Evolutionary conservation across 768 basidiomycete genomes (phyloP).

Genomic region (Phlebiopsis flavidoalba): DNA sequence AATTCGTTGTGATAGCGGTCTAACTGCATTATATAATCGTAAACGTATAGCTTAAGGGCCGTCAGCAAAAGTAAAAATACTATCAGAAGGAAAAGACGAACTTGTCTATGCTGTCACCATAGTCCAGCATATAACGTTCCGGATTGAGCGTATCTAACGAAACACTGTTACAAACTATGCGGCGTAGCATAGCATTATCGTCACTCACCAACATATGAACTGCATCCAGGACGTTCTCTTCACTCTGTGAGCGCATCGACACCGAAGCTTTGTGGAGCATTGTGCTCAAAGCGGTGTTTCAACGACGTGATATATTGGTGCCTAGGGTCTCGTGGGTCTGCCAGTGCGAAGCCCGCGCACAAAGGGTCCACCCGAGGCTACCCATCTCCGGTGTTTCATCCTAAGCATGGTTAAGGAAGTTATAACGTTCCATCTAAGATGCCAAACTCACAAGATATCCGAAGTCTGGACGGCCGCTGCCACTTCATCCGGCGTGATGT

Average conservation of each 20-base stretch:
- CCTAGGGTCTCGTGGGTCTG: constrained; percentile 58
- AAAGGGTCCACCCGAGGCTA: constrained; percentile 57
- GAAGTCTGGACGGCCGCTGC: constrained; percentile 40
- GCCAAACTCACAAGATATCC: constrained; percentile 60
- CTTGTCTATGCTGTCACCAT: constrained; percentile 66
- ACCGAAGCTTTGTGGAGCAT: constrained; percentile 70
- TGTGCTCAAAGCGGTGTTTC: constrained; percentile 56
- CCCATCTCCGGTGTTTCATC: constrained; percentile 75
- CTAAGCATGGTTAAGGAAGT: constrained; percentile 29
- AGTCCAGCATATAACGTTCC: constrained; percentile 70
- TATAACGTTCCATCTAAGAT: not conserved
- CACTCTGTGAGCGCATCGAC: constrained; percentile 64
- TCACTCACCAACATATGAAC: constrained; percentile 61
- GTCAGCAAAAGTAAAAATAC: not conserved
- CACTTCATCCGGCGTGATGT: constrained; percentile 45
- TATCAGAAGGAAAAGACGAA: constrained; percentile 8
- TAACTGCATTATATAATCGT: too few relatives aligned
- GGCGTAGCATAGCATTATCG: not conserved
- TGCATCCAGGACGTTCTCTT: constrained; percentile 78
- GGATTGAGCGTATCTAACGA: constrained; percentile 56
- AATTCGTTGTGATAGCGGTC: constrained; percentile 57
- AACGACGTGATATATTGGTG: constrained; percentile 56
- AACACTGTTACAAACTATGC: not conserved
- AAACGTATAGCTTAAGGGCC: constrained; percentile 41
- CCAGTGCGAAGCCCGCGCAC: constrained; percentile 62